Evolutionary conservation across 495 filamentous ascomycete species (phyloP), one percentile per base, ranked within the genome.

Genomic region (Alectoria sarmentosa): DNA sequence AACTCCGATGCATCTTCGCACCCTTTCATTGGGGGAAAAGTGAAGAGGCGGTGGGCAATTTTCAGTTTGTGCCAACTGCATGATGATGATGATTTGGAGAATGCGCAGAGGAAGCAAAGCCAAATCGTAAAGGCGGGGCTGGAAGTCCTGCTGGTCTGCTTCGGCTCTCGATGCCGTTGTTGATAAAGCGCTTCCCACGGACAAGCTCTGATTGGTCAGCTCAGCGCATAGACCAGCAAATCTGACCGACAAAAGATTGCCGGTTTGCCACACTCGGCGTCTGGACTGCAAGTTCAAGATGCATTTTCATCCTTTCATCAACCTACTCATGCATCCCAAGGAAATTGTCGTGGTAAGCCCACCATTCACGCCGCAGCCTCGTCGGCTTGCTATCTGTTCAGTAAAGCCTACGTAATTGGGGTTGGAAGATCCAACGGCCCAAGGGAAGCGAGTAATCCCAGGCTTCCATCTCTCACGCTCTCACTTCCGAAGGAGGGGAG

Each of bases 271-370:
- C 30, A 34, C 52, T 55, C 14, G 1, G 30, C 52, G 30, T 7
- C 52, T 55, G 15, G 19, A 34, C 52, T 55, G 52, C 52, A 55
- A 34, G 7, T 34, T 23, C 28, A 30, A 54, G 14, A 32, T n/a
- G 28, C 13, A 28, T 34, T 17, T 55, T 15, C 1, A 6, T 3
- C 3, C 15, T 23, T 17, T 7, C n/a, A n/a, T n/a, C n/a, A n/a
- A 32, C 28, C 32, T 54, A 48, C 52, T 58, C 52, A 64, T 64
- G 62, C 62, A 56, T 19, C 56, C 54, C 15, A 48, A 39, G n/a
- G 49, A 44, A 28, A 58, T 39, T 46, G 28, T 65, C 63, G 60
- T 57, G 21, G 39, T 36, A 65, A 65, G 63, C 63, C 63, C 63
- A 52, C 63, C 63, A 65, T 54, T 60, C 63, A 65, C 42, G 26